Evolutionary conservation across 2,329 filamentous ascomycete species (phyloP), one percentile per base, ranked within the genome.

Genomic region (Calonectria honghensis): DNA sequence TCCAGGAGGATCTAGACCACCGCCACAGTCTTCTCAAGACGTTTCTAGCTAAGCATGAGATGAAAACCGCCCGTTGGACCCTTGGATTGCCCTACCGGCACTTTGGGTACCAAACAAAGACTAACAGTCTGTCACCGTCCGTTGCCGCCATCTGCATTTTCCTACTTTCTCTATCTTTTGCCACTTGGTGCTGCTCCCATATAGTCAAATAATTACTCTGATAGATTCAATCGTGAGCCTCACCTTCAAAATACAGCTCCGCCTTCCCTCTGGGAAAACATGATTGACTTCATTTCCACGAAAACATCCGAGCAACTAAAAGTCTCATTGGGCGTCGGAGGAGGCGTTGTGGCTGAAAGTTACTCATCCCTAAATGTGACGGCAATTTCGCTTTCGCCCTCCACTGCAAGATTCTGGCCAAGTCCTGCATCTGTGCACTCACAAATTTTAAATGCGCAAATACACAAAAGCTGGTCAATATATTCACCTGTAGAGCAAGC

Each of bases 281-380:
- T 54, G 51, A 32, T 54, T 32, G 16, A 16, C 31, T 18, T 32
- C 16, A 54, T 54, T 54, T 54, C 51, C 51, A 32, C 51, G 29
- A 20, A 20, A 54, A 54, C 4, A 54, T 32, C 51, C 29, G 29
- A 54, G 31, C 18, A 31, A 29, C 29, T 16, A 7, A 4, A 32
- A 54, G 11, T 54, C 18, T 54, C 29, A 16, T 32, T 4, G 51
- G 16, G 11, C 32, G 29, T 29, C 20, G 11, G 7, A 10, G 29
- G 29, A 32, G 20, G 51, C 51, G 20, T 20, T 54, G 51, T 54
- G 51, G 51, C 51, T 54, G 51, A 54, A 54, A 32, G 32, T 27
- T 32, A 6, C 9, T 6, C 51, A 29, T 54, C 31, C 27, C 51
- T 32, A n/a, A 20, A 32, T 54, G 13, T 54, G 16, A 16, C 20